Conservation (phyloP, 139 green algal genomes). For the Tetraselmis chui region DNA sequence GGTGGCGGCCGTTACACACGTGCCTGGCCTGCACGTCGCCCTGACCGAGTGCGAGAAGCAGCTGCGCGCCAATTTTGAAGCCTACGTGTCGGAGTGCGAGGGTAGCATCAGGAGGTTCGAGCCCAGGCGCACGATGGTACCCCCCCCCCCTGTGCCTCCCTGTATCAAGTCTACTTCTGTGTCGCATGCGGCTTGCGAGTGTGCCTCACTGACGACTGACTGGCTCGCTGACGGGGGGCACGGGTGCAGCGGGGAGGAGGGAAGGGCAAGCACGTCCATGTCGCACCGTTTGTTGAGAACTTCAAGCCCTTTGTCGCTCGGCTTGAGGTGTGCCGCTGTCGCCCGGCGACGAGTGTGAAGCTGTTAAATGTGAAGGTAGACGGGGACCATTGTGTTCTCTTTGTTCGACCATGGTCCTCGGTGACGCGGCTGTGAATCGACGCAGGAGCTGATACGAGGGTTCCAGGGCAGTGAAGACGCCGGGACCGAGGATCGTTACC, state of each 20-base stretch:
- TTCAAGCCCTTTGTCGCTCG: conserved; percentile 22
- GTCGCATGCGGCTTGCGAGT: too few relatives aligned
- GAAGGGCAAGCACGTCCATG: conserved; percentile 27
- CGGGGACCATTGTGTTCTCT: too few relatives aligned
- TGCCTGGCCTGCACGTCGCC: conserved; percentile 8
- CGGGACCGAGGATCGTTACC: neutral
- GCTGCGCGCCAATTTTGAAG: conserved; percentile 8
- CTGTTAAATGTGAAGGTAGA: too few relatives aligned
- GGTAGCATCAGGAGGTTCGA: conserved; percentile 17
- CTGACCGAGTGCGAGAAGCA: conserved; percentile 15
- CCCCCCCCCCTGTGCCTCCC: too few relatives aligned
- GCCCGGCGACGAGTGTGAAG: too few relatives aligned
- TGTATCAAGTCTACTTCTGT: too few relatives aligned
- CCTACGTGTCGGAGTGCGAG: conserved; percentile 12
- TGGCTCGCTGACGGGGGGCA: too few relatives aligned
- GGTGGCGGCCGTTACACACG: conserved; percentile 1
- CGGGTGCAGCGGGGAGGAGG: neutral
- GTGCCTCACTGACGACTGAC: too few relatives aligned
- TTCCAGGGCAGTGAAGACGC: neutral
- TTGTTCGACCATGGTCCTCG: too few relatives aligned
- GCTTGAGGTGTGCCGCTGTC: conserved; percentile 19
- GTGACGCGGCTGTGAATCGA: too few relatives aligned
- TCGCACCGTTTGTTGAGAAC: conserved; percentile 42
- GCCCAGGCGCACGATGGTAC: neutral
- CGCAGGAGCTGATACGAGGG: neutral